phyloP scores from a whole-genome alignment of 2,329 filamentous ascomycete genomes.

The Hymenoscyphus repandus region DNA sequence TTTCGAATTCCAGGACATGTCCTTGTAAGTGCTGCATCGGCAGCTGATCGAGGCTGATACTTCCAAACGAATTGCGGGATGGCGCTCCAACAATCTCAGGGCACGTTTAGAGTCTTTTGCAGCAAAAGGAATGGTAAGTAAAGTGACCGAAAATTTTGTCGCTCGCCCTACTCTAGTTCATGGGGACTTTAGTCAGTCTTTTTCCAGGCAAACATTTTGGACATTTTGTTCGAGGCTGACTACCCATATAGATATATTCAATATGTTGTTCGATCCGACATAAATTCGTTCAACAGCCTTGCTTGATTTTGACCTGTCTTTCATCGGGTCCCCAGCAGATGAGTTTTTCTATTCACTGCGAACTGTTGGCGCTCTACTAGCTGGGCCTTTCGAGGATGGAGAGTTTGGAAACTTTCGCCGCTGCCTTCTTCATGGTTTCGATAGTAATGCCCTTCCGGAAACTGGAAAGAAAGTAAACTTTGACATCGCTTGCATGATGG shows the following conservation, averaged over 20 bases:
- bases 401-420: background rate
- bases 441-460: background rate
- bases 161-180: background rate
- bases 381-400: conserved; percentile 1
- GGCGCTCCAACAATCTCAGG: background rate
- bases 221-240: background rate
- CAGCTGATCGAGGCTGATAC: conserved; percentile 2
- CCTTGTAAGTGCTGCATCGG: conserved; percentile 1
- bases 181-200: background rate
- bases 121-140: background rate
- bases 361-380: background rate
- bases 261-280: conserved; percentile 3
- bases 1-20: conserved; percentile 5
- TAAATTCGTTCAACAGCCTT: background rate
- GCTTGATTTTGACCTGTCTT: conserved; percentile 5
- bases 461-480: background rate
- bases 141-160: background rate
- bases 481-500: background rate
- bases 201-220: background rate
- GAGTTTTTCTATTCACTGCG: conserved; percentile 8
- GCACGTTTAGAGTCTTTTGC: background rate
- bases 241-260: background rate
- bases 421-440: conserved; percentile 1
- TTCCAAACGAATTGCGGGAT: conserved; percentile 1
- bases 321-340: conserved; percentile 3